Evolutionary conservation across 2,329 filamentous ascomycete species (phyloP).

Genomic region (Chaetomium strumarium): DNA sequence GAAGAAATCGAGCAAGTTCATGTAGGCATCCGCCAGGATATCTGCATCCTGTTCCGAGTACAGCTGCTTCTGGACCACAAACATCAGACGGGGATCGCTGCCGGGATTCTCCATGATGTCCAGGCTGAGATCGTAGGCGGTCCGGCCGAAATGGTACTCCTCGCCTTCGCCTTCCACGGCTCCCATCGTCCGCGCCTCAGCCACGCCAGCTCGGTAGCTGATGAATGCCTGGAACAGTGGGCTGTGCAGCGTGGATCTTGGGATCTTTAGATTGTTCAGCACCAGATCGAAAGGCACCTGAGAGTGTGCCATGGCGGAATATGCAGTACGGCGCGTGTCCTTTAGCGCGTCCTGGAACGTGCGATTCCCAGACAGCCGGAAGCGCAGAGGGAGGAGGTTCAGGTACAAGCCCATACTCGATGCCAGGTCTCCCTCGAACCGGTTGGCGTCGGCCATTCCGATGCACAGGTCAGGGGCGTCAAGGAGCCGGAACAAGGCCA

Average conservation of each 20-base stretch:
- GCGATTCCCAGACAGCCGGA: not conserved
- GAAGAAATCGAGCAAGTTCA: not conserved
- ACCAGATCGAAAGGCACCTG: slow-evolving; percentile 44
- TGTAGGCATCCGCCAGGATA: not conserved
- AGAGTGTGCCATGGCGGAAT: slow-evolving; percentile 36
- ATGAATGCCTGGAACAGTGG: slow-evolving; percentile 45
- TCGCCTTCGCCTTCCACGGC: too few species aligned
- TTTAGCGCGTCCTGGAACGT: slow-evolving; percentile 19
- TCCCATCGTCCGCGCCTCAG: slow-evolving; percentile 17
- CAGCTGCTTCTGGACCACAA: slow-evolving; percentile 28
- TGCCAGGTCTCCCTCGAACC: slow-evolving; percentile 30
- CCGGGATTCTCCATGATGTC: slow-evolving; percentile 32
- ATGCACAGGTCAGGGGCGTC: slow-evolving; percentile 32
- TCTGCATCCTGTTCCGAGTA: slow-evolving; percentile 22
- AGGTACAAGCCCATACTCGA: slow-evolving; percentile 41
- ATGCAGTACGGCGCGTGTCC: slow-evolving; percentile 1
- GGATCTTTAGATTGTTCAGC: slow-evolving; percentile 37
- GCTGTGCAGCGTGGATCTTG: slow-evolving; percentile 33
- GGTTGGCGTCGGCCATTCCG: slow-evolving; percentile 41
- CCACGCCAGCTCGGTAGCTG: slow-evolving; percentile 28
- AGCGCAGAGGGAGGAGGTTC: slow-evolving; percentile 39
- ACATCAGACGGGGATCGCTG: slow-evolving; percentile 18
- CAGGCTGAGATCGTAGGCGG: slow-evolving; percentile 30
- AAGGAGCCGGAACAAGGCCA: slow-evolving; percentile 30
- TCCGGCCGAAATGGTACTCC: not conserved